These are phyloP conservation scores for Phytopythium ostracodes DNA, from an alignment of 352 stramenopile genomes.

Conservation along the genomic window DNA sequence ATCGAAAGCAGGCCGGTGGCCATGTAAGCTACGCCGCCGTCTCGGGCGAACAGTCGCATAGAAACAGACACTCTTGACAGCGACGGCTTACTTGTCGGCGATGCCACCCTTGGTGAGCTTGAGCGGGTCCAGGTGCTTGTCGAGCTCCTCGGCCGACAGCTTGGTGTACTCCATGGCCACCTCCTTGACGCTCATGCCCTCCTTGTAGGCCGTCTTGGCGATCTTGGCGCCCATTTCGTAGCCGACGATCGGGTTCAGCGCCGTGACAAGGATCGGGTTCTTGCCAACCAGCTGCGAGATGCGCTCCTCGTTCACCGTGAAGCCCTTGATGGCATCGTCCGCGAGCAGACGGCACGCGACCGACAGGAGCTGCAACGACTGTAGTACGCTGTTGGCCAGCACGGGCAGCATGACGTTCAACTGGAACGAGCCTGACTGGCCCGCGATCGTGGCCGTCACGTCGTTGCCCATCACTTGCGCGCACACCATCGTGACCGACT, in stretches of 20 bases:
- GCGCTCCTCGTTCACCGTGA: slow-evolving; percentile 35
- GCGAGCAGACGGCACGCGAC: slow-evolving; percentile 35
- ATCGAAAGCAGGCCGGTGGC: no score
- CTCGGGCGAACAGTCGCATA: no score
- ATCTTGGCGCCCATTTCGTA: slow-evolving; percentile 57
- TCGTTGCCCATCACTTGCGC: slow-evolving; percentile 58
- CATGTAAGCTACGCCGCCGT: no score
- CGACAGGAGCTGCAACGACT: slow-evolving; percentile 38
- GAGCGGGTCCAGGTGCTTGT: slow-evolving; percentile 45
- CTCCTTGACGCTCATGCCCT: slow-evolving; percentile 45
- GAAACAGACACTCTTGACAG: not conserved
- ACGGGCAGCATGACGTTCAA: slow-evolving; percentile 63
- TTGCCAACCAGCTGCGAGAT: slow-evolving; percentile 46
- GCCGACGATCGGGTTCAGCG: slow-evolving; percentile 50
- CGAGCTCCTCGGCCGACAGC: slow-evolving; percentile 42
- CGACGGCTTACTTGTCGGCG: slow-evolving; percentile 17
- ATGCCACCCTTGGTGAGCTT: slow-evolving; percentile 45
- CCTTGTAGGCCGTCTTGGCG: slow-evolving; percentile 56
- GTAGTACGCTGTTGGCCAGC: slow-evolving; percentile 43
- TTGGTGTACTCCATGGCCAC: slow-evolving; percentile 37
- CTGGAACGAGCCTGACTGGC: slow-evolving; percentile 48
- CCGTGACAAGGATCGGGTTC: slow-evolving; percentile 57
- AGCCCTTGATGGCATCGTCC: slow-evolving; percentile 40
- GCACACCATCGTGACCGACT: slow-evolving; percentile 53
- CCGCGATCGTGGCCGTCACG: slow-evolving; percentile 44